Evolutionary conservation across 2,329 filamentous ascomycete species (phyloP).

Genomic region (Penicillium sp.): DNA sequence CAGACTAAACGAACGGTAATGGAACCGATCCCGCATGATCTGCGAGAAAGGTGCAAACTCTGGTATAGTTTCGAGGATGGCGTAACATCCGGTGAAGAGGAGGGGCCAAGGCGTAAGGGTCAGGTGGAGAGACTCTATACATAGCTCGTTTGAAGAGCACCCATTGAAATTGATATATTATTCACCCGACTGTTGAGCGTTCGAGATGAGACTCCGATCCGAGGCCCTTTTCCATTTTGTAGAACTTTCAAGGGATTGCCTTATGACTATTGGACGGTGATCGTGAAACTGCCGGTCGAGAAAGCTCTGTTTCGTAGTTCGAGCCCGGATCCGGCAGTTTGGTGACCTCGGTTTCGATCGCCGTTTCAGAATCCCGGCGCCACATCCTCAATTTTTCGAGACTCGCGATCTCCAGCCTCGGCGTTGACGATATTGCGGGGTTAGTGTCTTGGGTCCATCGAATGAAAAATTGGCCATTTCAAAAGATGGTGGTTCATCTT

Average conservation of each 20-base stretch:
- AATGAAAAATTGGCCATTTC: slow-evolving; percentile 2
- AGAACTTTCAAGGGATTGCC: not conserved
- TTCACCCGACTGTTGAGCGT: not conserved
- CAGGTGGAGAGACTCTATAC: not conserved
- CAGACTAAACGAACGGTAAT: not conserved
- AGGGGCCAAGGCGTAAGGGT: not conserved
- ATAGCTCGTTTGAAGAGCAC: not conserved
- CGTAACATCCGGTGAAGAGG: not conserved
- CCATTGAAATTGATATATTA: not conserved
- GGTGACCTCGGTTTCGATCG: not conserved
- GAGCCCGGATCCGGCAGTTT: not conserved
- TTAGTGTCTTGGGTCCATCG: not conserved
- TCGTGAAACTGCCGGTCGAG: not conserved
- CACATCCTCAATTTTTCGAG: not conserved
- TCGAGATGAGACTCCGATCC: not conserved
- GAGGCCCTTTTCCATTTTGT: not conserved
- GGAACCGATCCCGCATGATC: not conserved
- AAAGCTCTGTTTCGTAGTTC: not conserved
- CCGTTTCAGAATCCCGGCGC: not conserved
- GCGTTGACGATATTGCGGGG: not conserved
- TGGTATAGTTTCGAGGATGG: not conserved
- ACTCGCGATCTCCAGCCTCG: not conserved
- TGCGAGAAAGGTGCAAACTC: not conserved
- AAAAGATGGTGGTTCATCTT: not conserved
- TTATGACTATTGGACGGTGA: not conserved